A percentile compares a stretch with the other conserved stretches of the same genome.
These are phyloP conservation scores for Debaryomyces castellii DNA, from an alignment of 805 yeast species.

Conservation along the genomic window DNA sequence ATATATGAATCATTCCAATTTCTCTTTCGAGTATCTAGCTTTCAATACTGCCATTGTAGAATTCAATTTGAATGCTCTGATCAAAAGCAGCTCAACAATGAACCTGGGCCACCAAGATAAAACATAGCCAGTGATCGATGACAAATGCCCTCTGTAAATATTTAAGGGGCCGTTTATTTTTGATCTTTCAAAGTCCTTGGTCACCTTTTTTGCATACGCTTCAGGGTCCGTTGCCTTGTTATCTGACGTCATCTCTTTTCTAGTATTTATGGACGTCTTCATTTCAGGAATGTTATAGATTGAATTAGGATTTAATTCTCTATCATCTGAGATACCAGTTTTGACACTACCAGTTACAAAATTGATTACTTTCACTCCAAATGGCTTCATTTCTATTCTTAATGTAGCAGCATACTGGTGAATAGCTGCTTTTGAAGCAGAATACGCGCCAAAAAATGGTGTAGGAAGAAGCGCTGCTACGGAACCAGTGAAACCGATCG, in stretches of 20 bases:
- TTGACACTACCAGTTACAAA: slow-evolving; percentile 19
- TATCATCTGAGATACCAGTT: slow-evolving; percentile 10
- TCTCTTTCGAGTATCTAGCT: no score
- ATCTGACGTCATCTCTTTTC: neutral
- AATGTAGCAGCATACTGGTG: slow-evolving; percentile 16
- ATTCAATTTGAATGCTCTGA: no score
- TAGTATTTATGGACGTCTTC: slow-evolving; percentile 4
- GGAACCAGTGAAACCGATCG: slow-evolving; percentile 38
- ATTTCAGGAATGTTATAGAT: neutral
- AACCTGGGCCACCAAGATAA: no score
- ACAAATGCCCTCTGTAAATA: no score
- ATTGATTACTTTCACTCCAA: slow-evolving; percentile 17
- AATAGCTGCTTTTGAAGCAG: slow-evolving; percentile 30
- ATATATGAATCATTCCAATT: no score
- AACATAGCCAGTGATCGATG: no score
- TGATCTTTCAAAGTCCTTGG: slow-evolving; percentile 2
- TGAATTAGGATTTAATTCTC: neutral
- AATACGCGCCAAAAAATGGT: slow-evolving; percentile 34
- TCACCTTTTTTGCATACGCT: slow-evolving; percentile 6
- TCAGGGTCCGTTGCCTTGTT: slow-evolving; percentile 1
- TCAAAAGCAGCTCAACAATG: no score
- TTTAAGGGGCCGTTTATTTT: no score
- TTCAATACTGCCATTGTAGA: no score
- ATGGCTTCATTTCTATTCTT: slow-evolving; percentile 15
- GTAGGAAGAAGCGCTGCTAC: slow-evolving; percentile 28